Percentiles rank a stretch among this genome's conserved stretches.
These are phyloP conservation scores for Metarhizium sp. DNA, from an alignment of 2,329 filamentous ascomycete species.

Conservation along the genomic window DNA sequence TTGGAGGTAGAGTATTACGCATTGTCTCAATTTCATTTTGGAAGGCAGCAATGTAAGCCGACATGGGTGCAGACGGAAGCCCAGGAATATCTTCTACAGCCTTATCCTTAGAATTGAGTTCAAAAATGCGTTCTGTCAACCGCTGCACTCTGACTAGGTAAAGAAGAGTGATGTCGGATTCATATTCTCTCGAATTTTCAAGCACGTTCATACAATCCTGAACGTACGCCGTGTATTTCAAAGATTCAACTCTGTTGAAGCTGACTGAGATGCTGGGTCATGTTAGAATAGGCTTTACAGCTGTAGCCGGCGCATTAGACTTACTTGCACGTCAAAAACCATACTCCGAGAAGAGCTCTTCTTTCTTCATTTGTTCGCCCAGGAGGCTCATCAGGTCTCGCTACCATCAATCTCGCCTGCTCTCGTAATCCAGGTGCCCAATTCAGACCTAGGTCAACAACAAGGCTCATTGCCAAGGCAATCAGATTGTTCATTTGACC, in stretches of 20 bases:
- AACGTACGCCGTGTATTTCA: slow-evolving; percentile 43
- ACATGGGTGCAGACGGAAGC: slow-evolving; percentile 29
- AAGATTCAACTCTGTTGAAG: slow-evolving; percentile 35
- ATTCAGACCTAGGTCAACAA: slow-evolving; percentile 37
- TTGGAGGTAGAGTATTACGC: slow-evolving; percentile 22
- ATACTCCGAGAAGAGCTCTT: slow-evolving; percentile 41
- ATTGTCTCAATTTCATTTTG: slow-evolving; percentile 35
- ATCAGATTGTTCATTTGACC: slow-evolving; percentile 42
- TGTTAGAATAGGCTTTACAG: background rate
- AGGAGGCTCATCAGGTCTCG: slow-evolving; percentile 26
- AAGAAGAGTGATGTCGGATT: slow-evolving; percentile 36
- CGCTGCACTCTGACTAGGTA: slow-evolving; percentile 40
- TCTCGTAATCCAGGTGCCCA: slow-evolving; percentile 30
- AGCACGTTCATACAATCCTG: slow-evolving; percentile 40
- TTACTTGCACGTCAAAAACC: slow-evolving; percentile 45
- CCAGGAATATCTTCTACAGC: slow-evolving; percentile 22
- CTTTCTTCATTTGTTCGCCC: slow-evolving; percentile 41
- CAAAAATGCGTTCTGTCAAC: slow-evolving; percentile 39
- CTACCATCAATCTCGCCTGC: slow-evolving; percentile 31
- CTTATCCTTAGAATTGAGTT: slow-evolving; percentile 26
- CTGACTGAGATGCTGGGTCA: slow-evolving; percentile 25
- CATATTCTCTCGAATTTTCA: slow-evolving; percentile 31
- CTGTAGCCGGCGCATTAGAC: slow-evolving; percentile 9
- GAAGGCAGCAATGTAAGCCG: slow-evolving; percentile 37
- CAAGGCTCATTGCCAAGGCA: slow-evolving; percentile 35